Conservation (phyloP, 441 rosid species). For the Corymbia citriodora region DNA sequence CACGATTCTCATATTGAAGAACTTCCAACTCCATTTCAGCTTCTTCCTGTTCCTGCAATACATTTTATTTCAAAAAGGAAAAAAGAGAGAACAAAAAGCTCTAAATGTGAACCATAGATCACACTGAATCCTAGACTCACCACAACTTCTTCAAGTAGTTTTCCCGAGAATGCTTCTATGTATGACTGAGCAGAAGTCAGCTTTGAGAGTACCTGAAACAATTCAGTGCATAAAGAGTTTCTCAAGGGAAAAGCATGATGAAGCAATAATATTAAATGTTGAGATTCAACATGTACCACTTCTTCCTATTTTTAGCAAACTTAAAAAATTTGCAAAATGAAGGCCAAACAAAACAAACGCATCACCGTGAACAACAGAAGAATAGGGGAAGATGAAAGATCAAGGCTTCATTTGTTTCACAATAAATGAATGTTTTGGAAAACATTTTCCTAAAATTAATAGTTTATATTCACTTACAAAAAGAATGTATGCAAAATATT, state of each 20-base stretch:
- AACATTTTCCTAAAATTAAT: background rate
- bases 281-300: background rate
- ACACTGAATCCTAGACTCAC: slow-evolving; percentile 22
- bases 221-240: background rate
- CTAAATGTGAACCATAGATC: background rate
- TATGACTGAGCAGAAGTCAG: slow-evolving; percentile 65
- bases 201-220: slow-evolving; percentile 55
- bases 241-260: background rate
- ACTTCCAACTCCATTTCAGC: slow-evolving; percentile 70
- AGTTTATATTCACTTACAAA: background rate
- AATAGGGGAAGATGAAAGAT: background rate
- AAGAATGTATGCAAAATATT: background rate
- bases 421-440: background rate
- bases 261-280: background rate
- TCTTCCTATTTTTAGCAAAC: background rate
- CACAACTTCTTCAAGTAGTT: slow-evolving; percentile 40
- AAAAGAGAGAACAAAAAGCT: slow-evolving; percentile 6
- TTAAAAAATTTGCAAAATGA: background rate
- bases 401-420: background rate
- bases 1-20: slow-evolving; percentile 38
- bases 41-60: slow-evolving; percentile 62
- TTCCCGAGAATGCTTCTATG: slow-evolving; percentile 53
- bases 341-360: background rate
- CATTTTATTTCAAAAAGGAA: slow-evolving; percentile 1
- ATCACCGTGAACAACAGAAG: background rate